These are phyloP conservation scores for Chalciporus pseudorubinellus DNA, from an alignment of 768 basidiomycete genomes.

Conservation along the genomic window DNA sequence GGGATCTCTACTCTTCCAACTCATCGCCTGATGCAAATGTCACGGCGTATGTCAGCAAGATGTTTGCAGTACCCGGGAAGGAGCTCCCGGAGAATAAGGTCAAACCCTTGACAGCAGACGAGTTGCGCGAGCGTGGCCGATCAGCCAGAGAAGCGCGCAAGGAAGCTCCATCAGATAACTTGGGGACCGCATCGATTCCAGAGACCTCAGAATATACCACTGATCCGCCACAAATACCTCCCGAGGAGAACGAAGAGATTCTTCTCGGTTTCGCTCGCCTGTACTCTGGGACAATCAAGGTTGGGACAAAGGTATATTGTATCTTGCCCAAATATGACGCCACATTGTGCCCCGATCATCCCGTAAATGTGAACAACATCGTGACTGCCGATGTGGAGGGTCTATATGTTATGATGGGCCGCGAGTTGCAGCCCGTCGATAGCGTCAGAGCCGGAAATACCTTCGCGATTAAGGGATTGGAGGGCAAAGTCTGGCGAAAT, in stretches of 20 bases:
- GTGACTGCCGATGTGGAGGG: slow-evolving; percentile 61
- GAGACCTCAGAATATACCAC: slow-evolving; percentile 1
- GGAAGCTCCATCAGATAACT: slow-evolving; percentile 31
- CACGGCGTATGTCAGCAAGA: slow-evolving; percentile 93
- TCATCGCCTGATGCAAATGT: slow-evolving; percentile 55
- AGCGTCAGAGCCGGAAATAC: slow-evolving; percentile 89
- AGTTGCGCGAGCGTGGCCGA: slow-evolving; percentile 67
- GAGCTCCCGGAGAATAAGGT: slow-evolving; percentile 88
- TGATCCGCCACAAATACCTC: background rate
- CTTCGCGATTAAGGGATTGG: slow-evolving; percentile 88
- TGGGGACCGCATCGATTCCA: slow-evolving; percentile 6
- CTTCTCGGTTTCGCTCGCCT: slow-evolving; percentile 92
- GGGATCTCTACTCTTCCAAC: slow-evolving; percentile 74
- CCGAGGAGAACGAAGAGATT: slow-evolving; percentile 45
- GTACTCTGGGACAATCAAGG: slow-evolving; percentile 81
- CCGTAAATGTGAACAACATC: slow-evolving; percentile 65
- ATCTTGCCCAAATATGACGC: slow-evolving; percentile 86
- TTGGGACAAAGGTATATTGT: slow-evolving; percentile 63
- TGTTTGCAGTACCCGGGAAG: slow-evolving; percentile 85
- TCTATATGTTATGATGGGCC: slow-evolving; percentile 97
- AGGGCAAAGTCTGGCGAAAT: slow-evolving; percentile 86
- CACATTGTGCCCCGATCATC: slow-evolving; percentile 58
- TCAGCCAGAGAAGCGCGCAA: slow-evolving; percentile 47
- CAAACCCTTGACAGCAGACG: slow-evolving; percentile 73
- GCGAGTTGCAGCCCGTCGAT: slow-evolving; percentile 83